Conservation (phyloP, 1,284 basidiomycete genomes). For the Farysia itapuensis region DNA sequence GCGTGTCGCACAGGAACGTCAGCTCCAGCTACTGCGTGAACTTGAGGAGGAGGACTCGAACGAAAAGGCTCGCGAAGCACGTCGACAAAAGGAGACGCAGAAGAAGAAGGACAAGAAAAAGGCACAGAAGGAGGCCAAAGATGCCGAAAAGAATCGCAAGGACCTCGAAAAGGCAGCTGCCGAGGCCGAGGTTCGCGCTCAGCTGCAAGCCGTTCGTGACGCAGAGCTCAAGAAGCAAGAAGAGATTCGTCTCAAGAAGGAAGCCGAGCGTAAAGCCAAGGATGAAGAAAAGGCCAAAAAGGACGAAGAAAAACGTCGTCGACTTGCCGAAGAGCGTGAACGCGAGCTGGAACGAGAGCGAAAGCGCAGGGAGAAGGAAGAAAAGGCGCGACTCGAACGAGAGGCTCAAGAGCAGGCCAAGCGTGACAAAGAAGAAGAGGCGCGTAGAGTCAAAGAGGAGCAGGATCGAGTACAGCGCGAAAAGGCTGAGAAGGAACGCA, state of each 20-base stretch:
- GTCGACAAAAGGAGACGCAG: conserved; percentile 93
- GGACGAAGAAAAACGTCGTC: conserved; percentile 65
- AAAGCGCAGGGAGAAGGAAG: conserved; percentile 70
- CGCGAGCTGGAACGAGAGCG: conserved; percentile 64
- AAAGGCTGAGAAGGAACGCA: conserved; percentile 48
- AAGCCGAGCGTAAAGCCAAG: conserved; percentile 63
- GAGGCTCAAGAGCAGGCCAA: conserved; percentile 55
- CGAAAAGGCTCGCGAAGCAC: conserved; percentile 80
- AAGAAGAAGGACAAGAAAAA: conserved; percentile 98
- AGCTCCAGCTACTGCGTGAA: conserved; percentile 80
- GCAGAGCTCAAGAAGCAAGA: conserved; percentile 64
- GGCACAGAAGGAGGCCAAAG: conserved; percentile 81
- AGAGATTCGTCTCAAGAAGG: conserved; percentile 69
- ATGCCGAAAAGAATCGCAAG: conserved; percentile 77
- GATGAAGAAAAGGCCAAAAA: conserved; percentile 63
- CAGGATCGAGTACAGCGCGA: conserved; percentile 65
- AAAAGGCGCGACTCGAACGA: conserved; percentile 67
- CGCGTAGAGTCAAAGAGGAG: conserved; percentile 56
- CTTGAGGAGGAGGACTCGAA: conserved; percentile 84
- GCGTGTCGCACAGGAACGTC: conserved; percentile 81
- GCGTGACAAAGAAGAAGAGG: conserved; percentile 63
- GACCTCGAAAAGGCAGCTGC: conserved; percentile 64
- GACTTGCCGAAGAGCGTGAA: conserved; percentile 64
- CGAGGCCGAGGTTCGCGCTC: conserved; percentile 67
- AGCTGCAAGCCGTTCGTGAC: conserved; percentile 67